Base-by-base conservation (phyloP, 2,329 filamentous ascomycete genomes). In the Neofusicoccum cordaticola region DNA sequence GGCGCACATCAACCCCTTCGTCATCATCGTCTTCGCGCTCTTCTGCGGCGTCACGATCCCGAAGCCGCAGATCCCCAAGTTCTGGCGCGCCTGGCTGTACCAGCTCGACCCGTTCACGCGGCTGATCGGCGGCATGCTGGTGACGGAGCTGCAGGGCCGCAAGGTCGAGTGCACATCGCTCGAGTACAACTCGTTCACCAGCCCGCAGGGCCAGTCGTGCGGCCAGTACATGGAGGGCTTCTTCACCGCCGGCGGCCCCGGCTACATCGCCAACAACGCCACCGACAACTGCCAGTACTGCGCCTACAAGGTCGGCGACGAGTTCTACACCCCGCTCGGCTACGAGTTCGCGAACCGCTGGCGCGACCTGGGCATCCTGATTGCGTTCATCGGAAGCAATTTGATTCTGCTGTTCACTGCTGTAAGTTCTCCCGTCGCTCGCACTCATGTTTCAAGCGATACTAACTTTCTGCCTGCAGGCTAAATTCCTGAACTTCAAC, bases 31-130 rank as follows among this genome's bases (percentile, higher is more conserved):
- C 65, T 94, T 96, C 72, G 85, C 90, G 1, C 84, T 96, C 27
- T 96, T 96, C 86, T 96, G 91, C 72, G 92, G 92, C 76, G 92
- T 96, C 67, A 90, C 91, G 0, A 91, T 96, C 58, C 90, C 92
- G 0, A 86, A 88, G 47, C 85, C 88, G 0, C 87, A 91, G 75
- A 96, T 96, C 78, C 89, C 91, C 1, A 80, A 78, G 1, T 93
- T 93, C 79, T 95, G 90, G 90, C 85, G 88, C 39, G 82, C 85
- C 1, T 95, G 91, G 91, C 82, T 95, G 7, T 93, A 93, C 80
- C 82, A 94, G 75, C 86, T 96, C 15, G 88, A 93, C 72, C 92
- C 92, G 2, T 92, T 95, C 77, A 96, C 91, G 0, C 87, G 91
- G 6, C 85, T 96, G 35, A 91, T 96, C 70, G 83, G 89, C 56